Evolutionary conservation across 495 filamentous ascomycete genomes (phyloP).

Genomic region (Cercophora scortea): DNA sequence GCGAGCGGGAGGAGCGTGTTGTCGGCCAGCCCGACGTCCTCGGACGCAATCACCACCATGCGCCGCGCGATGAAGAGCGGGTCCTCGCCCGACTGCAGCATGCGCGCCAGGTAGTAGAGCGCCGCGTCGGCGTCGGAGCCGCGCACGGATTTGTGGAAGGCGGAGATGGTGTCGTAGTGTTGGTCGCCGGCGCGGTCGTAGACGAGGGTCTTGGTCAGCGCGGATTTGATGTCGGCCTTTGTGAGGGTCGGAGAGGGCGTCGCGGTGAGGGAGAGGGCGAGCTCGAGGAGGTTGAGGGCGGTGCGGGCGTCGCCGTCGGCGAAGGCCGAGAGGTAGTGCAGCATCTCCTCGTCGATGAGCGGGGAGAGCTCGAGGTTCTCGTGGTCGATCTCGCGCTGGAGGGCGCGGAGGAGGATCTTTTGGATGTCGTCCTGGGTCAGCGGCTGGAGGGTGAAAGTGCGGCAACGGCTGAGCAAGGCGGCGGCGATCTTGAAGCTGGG

Average conservation of each 20-base stretch:
- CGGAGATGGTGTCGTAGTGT: constrained; percentile 93
- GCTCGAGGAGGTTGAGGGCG: constrained; percentile 84
- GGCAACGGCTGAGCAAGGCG: constrained; percentile 79
- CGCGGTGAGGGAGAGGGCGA: constrained; percentile 56
- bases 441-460: constrained; percentile 77
- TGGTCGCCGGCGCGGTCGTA: constrained; percentile 94
- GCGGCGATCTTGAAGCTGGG: constrained; percentile 90
- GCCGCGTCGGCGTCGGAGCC: constrained; percentile 80
- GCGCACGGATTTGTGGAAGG: constrained; percentile 92
- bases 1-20: constrained; percentile 78
- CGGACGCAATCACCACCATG: constrained; percentile 84
- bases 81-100: constrained; percentile 95
- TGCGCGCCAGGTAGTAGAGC: constrained; percentile 88
- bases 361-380: constrained; percentile 27
- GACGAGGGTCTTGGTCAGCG: constrained; percentile 82
- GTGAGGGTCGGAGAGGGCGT: constrained; percentile 28
- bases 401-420: constrained; percentile 65
- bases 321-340: constrained; percentile 75
- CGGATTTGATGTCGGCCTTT: constrained; percentile 62
- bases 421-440: constrained; percentile 63
- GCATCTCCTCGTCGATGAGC: constrained; percentile 68
- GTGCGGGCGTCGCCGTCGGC: constrained; percentile 89
- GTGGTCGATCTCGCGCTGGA: constrained; percentile 46
- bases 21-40: constrained; percentile 89
- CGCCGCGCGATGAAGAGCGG: constrained; percentile 85